A percentile compares a stretch with the other conserved stretches of the same genome.
Conservation (phyloP, 2,329 filamentous ascomycete genomes). For the Xylariaceae sp. region DNA sequence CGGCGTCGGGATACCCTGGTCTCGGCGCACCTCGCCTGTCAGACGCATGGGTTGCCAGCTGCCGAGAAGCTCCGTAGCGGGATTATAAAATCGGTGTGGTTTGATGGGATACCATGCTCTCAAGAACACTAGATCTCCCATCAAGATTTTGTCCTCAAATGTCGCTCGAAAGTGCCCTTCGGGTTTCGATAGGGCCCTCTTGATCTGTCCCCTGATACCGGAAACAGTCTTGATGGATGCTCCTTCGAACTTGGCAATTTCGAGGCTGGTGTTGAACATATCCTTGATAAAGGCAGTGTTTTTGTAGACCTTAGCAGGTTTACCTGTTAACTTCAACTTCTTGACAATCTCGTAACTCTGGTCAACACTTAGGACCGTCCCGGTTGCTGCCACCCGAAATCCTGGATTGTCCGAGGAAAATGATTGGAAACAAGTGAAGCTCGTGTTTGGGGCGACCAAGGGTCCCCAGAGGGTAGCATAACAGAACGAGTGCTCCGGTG, state of each 20-base stretch:
- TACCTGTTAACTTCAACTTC: slow-evolving; percentile 95
- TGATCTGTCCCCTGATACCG: slow-evolving; percentile 95
- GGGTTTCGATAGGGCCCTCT: slow-evolving; percentile 89
- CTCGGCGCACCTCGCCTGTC: slow-evolving; percentile 87
- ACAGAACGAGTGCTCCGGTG: slow-evolving; percentile 99
- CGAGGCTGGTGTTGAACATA: slow-evolving; percentile 90
- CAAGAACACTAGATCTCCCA: slow-evolving; percentile 95
- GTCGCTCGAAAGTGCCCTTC: slow-evolving; percentile 96
- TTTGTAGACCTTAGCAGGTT: slow-evolving; percentile 74
- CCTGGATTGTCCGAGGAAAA: slow-evolving; percentile 84
- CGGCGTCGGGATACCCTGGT: slow-evolving; percentile 77
- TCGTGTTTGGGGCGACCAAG: slow-evolving; percentile 92
- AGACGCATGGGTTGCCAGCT: slow-evolving; percentile 91
- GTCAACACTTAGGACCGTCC: slow-evolving; percentile 91
- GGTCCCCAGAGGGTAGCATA: slow-evolving; percentile 96
- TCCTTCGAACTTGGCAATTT: slow-evolving; percentile 98
- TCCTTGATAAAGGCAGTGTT: slow-evolving; percentile 99
- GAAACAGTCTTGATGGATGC: slow-evolving; percentile 96
- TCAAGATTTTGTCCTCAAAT: slow-evolving; percentile 97
- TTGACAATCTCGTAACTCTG: slow-evolving; percentile 98
- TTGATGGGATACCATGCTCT: slow-evolving; percentile 97
- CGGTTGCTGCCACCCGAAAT: slow-evolving; percentile 93
- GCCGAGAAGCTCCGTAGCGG: slow-evolving; percentile 89
- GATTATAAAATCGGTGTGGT: slow-evolving; percentile 96
- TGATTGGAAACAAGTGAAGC: slow-evolving; percentile 92